phyloP scores from a whole-genome alignment of 1,284 basidiomycete genomes.

The Ceratobasidium sp. region DNA sequence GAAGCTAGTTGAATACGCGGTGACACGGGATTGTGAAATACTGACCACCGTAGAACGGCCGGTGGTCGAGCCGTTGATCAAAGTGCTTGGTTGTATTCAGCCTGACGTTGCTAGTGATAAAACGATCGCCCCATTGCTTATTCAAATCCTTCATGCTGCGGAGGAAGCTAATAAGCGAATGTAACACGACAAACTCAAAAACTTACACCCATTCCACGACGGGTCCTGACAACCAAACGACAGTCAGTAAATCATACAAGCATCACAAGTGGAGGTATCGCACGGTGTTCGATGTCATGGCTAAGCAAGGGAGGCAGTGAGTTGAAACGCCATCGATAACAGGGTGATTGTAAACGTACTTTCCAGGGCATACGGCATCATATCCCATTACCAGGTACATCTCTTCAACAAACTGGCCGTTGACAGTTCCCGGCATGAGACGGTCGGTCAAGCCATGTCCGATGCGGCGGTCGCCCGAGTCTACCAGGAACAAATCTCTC shows the following conservation, averaged over 20 bases:
- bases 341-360: not conserved
- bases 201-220: constrained; percentile 13
- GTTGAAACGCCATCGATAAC: not conserved
- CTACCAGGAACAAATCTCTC: constrained; percentile 7
- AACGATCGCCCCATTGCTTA: not conserved
- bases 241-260: not conserved
- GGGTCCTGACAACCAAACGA: not conserved
- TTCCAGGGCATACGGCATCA: constrained; percentile 16
- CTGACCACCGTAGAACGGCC: constrained; percentile 1
- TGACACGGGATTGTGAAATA: not conserved
- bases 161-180: not conserved
- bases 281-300: constrained; percentile 18
- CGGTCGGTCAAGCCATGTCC: constrained; percentile 28
- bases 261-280: not conserved
- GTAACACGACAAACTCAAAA: not conserved
- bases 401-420: constrained; percentile 7
- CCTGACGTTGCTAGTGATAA: constrained; percentile 17
- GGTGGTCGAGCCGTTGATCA: not conserved
- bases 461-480: constrained; percentile 22
- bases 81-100: not conserved
- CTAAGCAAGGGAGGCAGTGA: not conserved
- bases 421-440: not conserved
- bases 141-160: not conserved
- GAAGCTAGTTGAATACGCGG: not conserved
- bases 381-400: constrained; percentile 11